A percentile compares a stretch with the other conserved stretches of the same genome.
These are phyloP conservation scores for Conidiobolus incongruus DNA, from an alignment of 371 early-diverging fungal species.

Conservation along the genomic window DNA sequence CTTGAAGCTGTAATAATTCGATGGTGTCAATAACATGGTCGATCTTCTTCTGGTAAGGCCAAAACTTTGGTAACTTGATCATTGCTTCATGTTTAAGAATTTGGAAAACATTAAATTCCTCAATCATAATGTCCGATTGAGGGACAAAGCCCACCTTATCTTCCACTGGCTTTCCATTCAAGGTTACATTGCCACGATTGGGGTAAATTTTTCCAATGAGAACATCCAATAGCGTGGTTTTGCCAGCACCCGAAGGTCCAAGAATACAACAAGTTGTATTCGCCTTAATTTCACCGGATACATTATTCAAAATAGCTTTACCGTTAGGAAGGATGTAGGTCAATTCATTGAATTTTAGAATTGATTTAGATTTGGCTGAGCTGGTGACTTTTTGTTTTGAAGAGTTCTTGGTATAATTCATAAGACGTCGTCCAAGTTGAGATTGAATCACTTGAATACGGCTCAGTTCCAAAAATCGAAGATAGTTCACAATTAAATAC, in stretches of 20 bases:
- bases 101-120: slow-evolving; percentile 29
- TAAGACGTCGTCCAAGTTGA: too few relatives aligned
- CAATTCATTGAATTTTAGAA: too few relatives aligned
- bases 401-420: too few relatives aligned
- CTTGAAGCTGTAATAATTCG: slow-evolving; percentile 26
- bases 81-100: slow-evolving; percentile 33
- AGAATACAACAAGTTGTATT: slow-evolving; percentile 35
- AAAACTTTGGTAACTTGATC: slow-evolving; percentile 29
- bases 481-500: too few relatives aligned
- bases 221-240: slow-evolving; percentile 32
- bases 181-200: slow-evolving; percentile 25
- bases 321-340: too few relatives aligned
- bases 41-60: slow-evolving; percentile 16
- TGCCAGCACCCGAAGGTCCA: slow-evolving; percentile 59
- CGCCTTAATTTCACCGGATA: too few relatives aligned
- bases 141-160: slow-evolving; percentile 42
- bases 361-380: too few relatives aligned
- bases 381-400: too few relatives aligned
- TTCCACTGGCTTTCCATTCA: slow-evolving; percentile 33
- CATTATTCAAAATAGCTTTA: too few relatives aligned
- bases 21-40: slow-evolving; percentile 32
- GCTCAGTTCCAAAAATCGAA: too few relatives aligned
- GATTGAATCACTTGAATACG: too few relatives aligned
- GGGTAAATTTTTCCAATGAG: slow-evolving; percentile 31
- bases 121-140: slow-evolving; percentile 40